Evolutionary conservation across 1,284 basidiomycete genomes (phyloP).

Genomic region (Hymenochaete sp.): DNA sequence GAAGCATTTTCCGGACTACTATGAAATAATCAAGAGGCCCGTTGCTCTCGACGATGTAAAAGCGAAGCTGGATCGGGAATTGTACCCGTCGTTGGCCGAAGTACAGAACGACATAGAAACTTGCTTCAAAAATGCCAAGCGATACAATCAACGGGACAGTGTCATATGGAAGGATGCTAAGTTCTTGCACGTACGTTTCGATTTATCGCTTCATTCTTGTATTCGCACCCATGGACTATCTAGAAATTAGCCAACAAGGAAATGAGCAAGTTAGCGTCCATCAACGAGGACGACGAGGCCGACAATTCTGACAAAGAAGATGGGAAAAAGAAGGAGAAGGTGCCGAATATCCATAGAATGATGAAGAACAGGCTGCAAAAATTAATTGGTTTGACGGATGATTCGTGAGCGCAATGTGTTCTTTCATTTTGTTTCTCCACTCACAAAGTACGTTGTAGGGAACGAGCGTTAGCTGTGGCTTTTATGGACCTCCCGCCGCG

Average conservation of each 20-base stretch:
- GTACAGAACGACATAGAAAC: slow-evolving; percentile 77
- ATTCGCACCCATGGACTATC: neutral
- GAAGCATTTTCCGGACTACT: slow-evolving; percentile 86
- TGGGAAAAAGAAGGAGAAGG: slow-evolving; percentile 42
- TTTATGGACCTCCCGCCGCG: slow-evolving; percentile 82
- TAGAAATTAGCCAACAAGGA: slow-evolving; percentile 65
- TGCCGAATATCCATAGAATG: slow-evolving; percentile 50
- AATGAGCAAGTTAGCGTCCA: slow-evolving; percentile 48
- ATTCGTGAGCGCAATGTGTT: slow-evolving; percentile 50
- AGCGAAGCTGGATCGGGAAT: slow-evolving; percentile 55
- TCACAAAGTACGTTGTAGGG: slow-evolving; percentile 32
- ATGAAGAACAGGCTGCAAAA: slow-evolving; percentile 62
- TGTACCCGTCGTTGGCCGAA: slow-evolving; percentile 60
- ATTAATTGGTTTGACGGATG: slow-evolving; percentile 58
- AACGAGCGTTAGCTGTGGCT: slow-evolving; percentile 59
- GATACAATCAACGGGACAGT: slow-evolving; percentile 83
- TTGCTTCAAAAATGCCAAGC: slow-evolving; percentile 85
- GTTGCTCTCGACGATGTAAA: slow-evolving; percentile 85
- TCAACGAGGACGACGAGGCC: slow-evolving; percentile 29
- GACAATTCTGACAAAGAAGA: slow-evolving; percentile 33
- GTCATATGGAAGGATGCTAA: slow-evolving; percentile 81
- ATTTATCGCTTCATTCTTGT: neutral
- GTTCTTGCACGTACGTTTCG: slow-evolving; percentile 41
- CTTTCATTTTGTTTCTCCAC: slow-evolving; percentile 1
- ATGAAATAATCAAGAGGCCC: slow-evolving; percentile 62